These are phyloP conservation scores for Leersia perrieri DNA, from an alignment of 176 grass and related monocot genomes.

Conservation along the genomic window DNA sequence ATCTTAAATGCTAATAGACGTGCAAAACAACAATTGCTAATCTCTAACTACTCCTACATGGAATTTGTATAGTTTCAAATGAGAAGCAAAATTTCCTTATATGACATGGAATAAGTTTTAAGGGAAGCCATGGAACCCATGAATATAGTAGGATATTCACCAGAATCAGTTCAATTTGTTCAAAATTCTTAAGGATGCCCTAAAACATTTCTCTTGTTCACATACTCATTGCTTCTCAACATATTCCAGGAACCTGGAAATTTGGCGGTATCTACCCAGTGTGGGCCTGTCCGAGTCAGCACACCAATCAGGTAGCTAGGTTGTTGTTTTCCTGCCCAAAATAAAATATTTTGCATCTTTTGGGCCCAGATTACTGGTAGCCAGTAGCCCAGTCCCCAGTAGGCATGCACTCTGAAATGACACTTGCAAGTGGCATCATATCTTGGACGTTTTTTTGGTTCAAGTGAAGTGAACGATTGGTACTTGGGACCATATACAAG, in stretches of 20 bases:
- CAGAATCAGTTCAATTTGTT: no score
- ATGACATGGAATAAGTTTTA: not conserved
- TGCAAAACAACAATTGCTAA: no score
- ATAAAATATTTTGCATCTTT: not conserved
- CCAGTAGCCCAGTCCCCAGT: no score
- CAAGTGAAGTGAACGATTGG: constrained; percentile 15
- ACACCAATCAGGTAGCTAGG: constrained; percentile 34
- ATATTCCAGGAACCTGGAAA: not conserved
- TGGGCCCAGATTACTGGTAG: not conserved
- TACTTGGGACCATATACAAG: not conserved
- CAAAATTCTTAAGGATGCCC: no score
- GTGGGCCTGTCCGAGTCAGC: constrained; percentile 37
- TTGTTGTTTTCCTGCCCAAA: constrained; percentile 29
- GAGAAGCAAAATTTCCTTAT: not conserved
- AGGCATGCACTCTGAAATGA: constrained; percentile 2
- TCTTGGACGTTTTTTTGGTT: not conserved
- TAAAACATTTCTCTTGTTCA: no score
- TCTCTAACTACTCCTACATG: not conserved
- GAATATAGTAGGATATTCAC: no score
- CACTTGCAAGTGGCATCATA: not conserved
- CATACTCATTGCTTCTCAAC: no score
- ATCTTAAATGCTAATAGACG: not conserved
- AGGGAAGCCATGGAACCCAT: no score
- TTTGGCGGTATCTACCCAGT: not conserved
- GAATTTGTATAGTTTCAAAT: not conserved